Evolutionary conservation across 2,329 filamentous ascomycete species (phyloP), one percentile per base, ranked within the genome.

Genomic region (Alternaria postmessia): DNA sequence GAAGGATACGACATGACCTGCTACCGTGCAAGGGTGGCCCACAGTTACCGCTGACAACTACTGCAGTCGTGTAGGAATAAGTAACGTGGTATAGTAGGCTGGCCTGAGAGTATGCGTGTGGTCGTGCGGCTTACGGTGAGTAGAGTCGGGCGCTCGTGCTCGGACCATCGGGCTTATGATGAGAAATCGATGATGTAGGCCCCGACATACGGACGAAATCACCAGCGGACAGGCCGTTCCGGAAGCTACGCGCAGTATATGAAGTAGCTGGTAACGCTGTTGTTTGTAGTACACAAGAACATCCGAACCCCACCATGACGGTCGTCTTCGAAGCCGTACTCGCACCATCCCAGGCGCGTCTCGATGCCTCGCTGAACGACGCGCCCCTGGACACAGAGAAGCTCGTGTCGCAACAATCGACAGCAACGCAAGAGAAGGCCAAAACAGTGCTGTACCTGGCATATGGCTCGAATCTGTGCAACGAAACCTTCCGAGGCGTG

Each of bases 391-490:
- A 75, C 46, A 61, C 62, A 6, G 54, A 58, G 4, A 51, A 51
- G 32, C 65, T 74, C 12, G 64, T 64, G 24, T 30, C 54, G 12
- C 67, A 66, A 1, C 63, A 65, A 2, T 28, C 64, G 3, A 24
- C 54, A 0, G 56, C 54, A n/a, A 49, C 66, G 1, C 51, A 65
- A 44, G 73, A 78, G 55, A 77, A 78, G 61, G 67, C 63, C 14
- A 74, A 78, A 58, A 78, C 77, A 4, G 70, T 78, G 3, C 64
- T 79, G 9, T 79, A 79, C 43, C 70, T 79, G 3, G 94, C 94
- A 11, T 98, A 97, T 76, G 95, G 94, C 67, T 97, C 93, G 53
- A 98, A 98, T 77, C 86, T 98, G 63, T 88, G 86, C 62, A 87
- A 89, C 14, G 82, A 92, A 75, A 96, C 91, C 0, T 97, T 98